A percentile compares a stretch with the other conserved stretches of the same genome.
These are phyloP conservation scores for Scheffersomyces coipomensis DNA, from an alignment of 805 yeast species.

Conservation along the genomic window DNA sequence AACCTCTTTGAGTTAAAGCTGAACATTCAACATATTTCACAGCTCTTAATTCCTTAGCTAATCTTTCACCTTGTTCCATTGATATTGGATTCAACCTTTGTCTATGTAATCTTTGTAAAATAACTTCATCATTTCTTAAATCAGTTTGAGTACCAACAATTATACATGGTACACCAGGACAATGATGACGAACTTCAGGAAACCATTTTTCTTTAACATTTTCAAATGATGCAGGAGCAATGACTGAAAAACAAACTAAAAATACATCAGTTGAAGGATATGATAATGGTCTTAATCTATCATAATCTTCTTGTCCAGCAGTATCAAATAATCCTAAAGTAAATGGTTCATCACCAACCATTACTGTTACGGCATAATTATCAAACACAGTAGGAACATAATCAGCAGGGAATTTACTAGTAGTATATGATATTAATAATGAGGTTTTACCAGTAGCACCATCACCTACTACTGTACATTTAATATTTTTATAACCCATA, in stretches of 20 bases:
- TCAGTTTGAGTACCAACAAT: slow-evolving; percentile 97
- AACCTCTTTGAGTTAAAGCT: slow-evolving; percentile 94
- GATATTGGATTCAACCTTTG: slow-evolving; percentile 87
- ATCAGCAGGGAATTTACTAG: slow-evolving; percentile 96
- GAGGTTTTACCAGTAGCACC: slow-evolving; percentile 99
- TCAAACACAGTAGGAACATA: slow-evolving; percentile 99
- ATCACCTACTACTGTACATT: slow-evolving; percentile 98
- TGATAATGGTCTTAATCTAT: slow-evolving; percentile 91
- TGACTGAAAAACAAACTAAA: slow-evolving; percentile 92
- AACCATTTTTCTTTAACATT: slow-evolving; percentile 98
- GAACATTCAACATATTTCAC: slow-evolving; percentile 98
- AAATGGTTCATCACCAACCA: slow-evolving; percentile 97
- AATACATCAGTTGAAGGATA: slow-evolving; percentile 98
- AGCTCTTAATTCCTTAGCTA: slow-evolving; percentile 92
- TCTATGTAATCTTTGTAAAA: slow-evolving; percentile 84
- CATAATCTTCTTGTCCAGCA: slow-evolving; percentile 99
- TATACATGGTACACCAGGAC: slow-evolving; percentile 97
- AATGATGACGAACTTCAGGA: slow-evolving; percentile 95
- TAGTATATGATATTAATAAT: slow-evolving; percentile 91
- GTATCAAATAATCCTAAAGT: slow-evolving; percentile 97
- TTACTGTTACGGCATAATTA: slow-evolving; percentile 90
- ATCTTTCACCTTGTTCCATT: slow-evolving; percentile 83
- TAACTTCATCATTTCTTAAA: slow-evolving; percentile 88
- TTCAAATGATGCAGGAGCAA: slow-evolving; percentile 96
- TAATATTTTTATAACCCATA: slow-evolving; percentile 35